These are phyloP conservation scores for Phyllosticta capitalensis DNA, from an alignment of 2,329 filamentous ascomycete genomes.

Conservation along the genomic window DNA sequence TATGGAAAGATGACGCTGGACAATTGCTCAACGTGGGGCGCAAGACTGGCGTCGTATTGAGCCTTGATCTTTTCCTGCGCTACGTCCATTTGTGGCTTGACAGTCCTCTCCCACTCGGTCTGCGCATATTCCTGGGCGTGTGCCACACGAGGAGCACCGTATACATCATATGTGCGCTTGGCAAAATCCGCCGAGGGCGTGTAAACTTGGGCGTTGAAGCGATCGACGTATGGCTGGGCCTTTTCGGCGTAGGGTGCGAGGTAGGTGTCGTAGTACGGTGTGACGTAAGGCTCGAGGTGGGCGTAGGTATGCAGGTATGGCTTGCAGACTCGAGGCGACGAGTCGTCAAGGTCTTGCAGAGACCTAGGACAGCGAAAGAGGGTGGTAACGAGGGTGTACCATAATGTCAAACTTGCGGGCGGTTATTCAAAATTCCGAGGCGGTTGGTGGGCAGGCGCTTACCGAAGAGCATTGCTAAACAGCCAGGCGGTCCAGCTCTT, in stretches of 20 bases:
- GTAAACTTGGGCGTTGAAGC: slow-evolving; percentile 52
- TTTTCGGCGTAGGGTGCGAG: slow-evolving; percentile 72
- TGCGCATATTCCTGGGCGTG: slow-evolving; percentile 57
- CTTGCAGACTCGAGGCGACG: slow-evolving; percentile 70
- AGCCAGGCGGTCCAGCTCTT: slow-evolving; percentile 20
- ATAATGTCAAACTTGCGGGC: slow-evolving; percentile 58
- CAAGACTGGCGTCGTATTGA: slow-evolving; percentile 62
- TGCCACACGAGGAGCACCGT: slow-evolving; percentile 64
- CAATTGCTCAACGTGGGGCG: slow-evolving; percentile 61
- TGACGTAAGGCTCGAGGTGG: slow-evolving; percentile 62
- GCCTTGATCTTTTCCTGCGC: slow-evolving; percentile 51
- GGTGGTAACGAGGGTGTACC: slow-evolving; percentile 76
- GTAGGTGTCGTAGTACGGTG: slow-evolving; percentile 80
- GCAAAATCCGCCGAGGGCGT: slow-evolving; percentile 58
- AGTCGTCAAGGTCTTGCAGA: slow-evolving; percentile 55
- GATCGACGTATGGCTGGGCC: slow-evolving; percentile 60
- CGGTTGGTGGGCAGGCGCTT: slow-evolving; percentile 3
- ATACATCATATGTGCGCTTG: slow-evolving; percentile 51
- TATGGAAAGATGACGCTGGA: slow-evolving; percentile 57
- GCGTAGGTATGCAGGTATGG: slow-evolving; percentile 61
- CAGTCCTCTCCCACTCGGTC: slow-evolving; percentile 67
- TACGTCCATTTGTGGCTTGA: slow-evolving; percentile 64
- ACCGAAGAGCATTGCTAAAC: slow-evolving; percentile 26
- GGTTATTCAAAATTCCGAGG: slow-evolving; percentile 4
- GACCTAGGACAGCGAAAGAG: slow-evolving; percentile 73